Evolutionary conservation across 1,284 basidiomycete genomes (phyloP).

Genomic region (Entoloma clypeatum): DNA sequence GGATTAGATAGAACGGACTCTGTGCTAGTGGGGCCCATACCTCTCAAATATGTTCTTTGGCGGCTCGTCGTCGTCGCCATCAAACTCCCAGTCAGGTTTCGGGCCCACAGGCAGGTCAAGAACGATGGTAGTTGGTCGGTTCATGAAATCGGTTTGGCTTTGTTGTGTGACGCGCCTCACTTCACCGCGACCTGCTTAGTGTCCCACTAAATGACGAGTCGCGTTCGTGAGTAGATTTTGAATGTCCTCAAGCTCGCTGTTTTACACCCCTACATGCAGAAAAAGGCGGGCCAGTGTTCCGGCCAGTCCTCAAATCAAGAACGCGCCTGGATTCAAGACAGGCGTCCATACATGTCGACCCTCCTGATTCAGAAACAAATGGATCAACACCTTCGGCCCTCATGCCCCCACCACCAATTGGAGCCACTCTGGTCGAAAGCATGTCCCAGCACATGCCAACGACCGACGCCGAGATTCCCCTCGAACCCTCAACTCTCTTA

Average conservation of each 20-base stretch:
- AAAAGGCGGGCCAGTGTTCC: slow-evolving; percentile 68
- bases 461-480: too few species aligned
- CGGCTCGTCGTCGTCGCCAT: slow-evolving; percentile 30
- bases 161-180: slow-evolving; percentile 15
- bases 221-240: slow-evolving; percentile 59
- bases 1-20: neutral
- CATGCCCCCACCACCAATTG: slow-evolving; percentile 1
- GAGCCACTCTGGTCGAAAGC: slow-evolving; percentile 9
- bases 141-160: slow-evolving; percentile 20
- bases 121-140: slow-evolving; percentile 24
- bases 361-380: slow-evolving; percentile 17
- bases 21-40: slow-evolving; percentile 27
- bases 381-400: slow-evolving; percentile 10
- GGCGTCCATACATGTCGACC: slow-evolving; percentile 33
- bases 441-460: too few species aligned
- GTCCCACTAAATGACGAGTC: slow-evolving; percentile 55
- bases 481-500: neutral
- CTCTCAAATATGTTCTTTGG: slow-evolving; percentile 54
- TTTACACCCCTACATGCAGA: slow-evolving; percentile 38
- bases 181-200: slow-evolving; percentile 1
- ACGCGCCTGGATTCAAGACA: slow-evolving; percentile 37
- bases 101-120: slow-evolving; percentile 51
- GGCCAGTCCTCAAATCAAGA: slow-evolving; percentile 56
- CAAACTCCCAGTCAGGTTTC: slow-evolving; percentile 55
- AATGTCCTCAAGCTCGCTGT: slow-evolving; percentile 8